Evolutionary conservation across 768 basidiomycete species (phyloP).

Genomic region (Cystofilobasidium ferigula): DNA sequence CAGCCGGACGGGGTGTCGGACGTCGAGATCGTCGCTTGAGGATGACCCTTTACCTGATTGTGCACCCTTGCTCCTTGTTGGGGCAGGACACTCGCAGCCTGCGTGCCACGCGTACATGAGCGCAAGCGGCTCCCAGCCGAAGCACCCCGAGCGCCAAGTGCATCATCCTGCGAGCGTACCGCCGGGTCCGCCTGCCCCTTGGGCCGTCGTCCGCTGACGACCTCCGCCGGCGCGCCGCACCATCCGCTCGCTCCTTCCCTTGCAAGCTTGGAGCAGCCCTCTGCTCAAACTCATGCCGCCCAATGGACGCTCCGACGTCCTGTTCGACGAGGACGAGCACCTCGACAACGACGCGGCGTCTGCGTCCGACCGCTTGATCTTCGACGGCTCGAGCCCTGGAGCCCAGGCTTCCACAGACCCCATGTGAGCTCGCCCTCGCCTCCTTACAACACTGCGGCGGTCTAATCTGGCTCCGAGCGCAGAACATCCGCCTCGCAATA

Average conservation of each 20-base stretch:
- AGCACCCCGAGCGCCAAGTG: no score
- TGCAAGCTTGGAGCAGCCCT: background rate
- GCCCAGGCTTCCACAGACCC: background rate
- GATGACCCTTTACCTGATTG: no score
- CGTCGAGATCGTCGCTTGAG: background rate
- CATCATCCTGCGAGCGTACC: no score
- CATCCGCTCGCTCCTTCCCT: background rate
- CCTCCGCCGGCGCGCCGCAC: background rate
- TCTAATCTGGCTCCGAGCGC: background rate
- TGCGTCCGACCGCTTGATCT: background rate
- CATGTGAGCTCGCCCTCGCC: background rate
- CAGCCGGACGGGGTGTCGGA: background rate
- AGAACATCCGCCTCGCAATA: slow-evolving; percentile 55
- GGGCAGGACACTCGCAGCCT: no score
- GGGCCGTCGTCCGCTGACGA: no score
- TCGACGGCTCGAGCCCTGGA: slow-evolving; percentile 2
- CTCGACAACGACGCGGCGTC: background rate
- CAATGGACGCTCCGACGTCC: background rate
- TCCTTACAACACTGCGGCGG: background rate
- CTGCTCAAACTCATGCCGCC: background rate
- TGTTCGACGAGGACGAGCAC: slow-evolving; percentile 16
- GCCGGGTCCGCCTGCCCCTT: no score
- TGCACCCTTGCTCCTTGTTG: no score
- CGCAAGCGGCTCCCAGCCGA: no score
- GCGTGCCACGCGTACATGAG: no score